phyloP scores from a whole-genome alignment of 441 rosid genomes.

The Aleurites moluccanus region DNA sequence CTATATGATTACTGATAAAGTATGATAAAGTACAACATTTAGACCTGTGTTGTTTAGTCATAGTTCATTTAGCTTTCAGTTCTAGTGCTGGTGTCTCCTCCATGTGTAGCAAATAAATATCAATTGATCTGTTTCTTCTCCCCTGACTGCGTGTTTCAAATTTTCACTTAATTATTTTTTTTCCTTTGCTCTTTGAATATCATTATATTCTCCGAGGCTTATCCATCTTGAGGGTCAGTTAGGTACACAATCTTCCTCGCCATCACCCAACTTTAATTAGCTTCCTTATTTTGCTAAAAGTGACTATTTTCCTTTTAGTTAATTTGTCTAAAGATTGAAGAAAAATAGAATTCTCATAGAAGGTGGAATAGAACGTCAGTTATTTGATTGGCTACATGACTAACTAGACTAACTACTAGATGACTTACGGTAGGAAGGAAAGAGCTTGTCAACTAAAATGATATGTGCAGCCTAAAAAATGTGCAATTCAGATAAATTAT shows the following conservation, averaged over 20 bases:
- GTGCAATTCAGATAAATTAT: neutral
- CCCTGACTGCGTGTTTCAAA: neutral
- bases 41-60: neutral
- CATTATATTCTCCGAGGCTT: neutral
- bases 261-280: neutral
- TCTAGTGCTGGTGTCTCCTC: neutral
- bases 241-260: neutral
- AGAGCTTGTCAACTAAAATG: neutral
- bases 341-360: neutral
- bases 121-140: constrained; percentile 3
- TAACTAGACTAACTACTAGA: neutral
- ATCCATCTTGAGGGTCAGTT: neutral
- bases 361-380: neutral
- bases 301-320: too few relatives aligned
- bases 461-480: neutral
- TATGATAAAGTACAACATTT: neutral
- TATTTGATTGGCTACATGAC: neutral
- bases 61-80: neutral
- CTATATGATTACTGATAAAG: neutral
- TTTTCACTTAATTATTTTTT: neutral
- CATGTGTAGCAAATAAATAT: neutral
- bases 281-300: constrained; percentile 4
- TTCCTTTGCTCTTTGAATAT: neutral
- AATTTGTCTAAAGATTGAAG: neutral
- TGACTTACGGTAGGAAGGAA: neutral